Conservation (phyloP, 139 green algal genomes). For the Micromonas commoda region DNA sequence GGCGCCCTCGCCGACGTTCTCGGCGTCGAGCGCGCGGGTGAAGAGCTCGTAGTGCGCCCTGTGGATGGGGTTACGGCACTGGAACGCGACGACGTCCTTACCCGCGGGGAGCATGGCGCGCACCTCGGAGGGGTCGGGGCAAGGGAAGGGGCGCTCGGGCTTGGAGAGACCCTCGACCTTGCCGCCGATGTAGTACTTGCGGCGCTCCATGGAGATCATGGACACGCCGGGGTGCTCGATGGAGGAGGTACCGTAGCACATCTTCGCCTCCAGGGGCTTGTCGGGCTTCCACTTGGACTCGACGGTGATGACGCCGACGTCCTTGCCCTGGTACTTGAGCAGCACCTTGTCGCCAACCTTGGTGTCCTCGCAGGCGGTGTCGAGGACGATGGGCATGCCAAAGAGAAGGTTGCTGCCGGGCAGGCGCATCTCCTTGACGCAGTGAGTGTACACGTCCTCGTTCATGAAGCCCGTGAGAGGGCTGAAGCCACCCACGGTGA, state of each 20-base stretch:
- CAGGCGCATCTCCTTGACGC: slow-evolving; percentile 41
- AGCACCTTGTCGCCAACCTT: slow-evolving; percentile 43
- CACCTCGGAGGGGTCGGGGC: slow-evolving; percentile 61
- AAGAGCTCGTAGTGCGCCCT: slow-evolving; percentile 85
- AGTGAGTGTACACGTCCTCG: slow-evolving; percentile 37
- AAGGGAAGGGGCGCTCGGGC: slow-evolving; percentile 58
- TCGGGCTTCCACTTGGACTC: slow-evolving; percentile 58
- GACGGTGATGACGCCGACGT: slow-evolving; percentile 55
- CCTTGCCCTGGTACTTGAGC: slow-evolving; percentile 59
- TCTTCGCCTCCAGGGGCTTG: slow-evolving; percentile 65
- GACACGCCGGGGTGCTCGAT: slow-evolving; percentile 75
- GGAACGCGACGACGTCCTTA: slow-evolving; percentile 68
- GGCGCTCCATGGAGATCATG: slow-evolving; percentile 79
- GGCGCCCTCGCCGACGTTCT: slow-evolving; percentile 57
- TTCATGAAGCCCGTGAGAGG: slow-evolving; percentile 44
- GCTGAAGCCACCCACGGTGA: slow-evolving; percentile 41
- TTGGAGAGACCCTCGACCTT: slow-evolving; percentile 36
- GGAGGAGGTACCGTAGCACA: slow-evolving; percentile 73
- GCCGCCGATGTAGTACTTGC: slow-evolving; percentile 68
- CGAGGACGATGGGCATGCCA: slow-evolving; percentile 75
- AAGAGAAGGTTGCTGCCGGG: slow-evolving; percentile 46
- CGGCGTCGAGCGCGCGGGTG: slow-evolving; percentile 65
- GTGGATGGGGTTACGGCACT: slow-evolving; percentile 81
- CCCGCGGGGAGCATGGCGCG: slow-evolving; percentile 52
- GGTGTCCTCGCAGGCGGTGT: slow-evolving; percentile 65